phyloP scores from a whole-genome alignment of 2,329 filamentous ascomycete species.

The Penicillium sp. region DNA sequence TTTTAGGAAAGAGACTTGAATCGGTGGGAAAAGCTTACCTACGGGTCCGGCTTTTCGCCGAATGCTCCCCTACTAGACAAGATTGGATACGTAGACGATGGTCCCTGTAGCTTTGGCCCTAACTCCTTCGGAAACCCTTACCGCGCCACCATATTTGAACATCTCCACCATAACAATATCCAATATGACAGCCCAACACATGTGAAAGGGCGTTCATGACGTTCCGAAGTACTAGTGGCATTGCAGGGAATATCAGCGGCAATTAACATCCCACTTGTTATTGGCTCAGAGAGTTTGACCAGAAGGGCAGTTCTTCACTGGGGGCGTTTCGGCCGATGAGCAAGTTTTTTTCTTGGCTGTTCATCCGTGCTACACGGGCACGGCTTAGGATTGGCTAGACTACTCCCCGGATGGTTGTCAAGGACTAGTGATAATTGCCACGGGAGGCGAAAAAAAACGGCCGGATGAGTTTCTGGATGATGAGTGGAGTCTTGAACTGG shows the following conservation, averaged over 20 bases:
- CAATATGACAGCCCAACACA: slow-evolving; percentile 17
- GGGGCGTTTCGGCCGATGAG: slow-evolving; percentile 15
- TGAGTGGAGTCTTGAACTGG: slow-evolving; percentile 5
- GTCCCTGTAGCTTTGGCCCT: not conserved
- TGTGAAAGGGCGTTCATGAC: slow-evolving; percentile 22
- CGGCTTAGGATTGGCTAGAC: slow-evolving; percentile 14
- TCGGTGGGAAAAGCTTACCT: slow-evolving; percentile 14
- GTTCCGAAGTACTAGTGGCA: slow-evolving; percentile 14
- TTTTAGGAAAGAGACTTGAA: slow-evolving; percentile 19
- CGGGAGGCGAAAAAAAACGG: not conserved
- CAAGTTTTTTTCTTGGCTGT: slow-evolving; percentile 13
- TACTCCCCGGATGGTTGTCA: slow-evolving; percentile 13
- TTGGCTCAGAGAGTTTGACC: slow-evolving; percentile 11
- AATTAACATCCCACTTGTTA: not conserved
- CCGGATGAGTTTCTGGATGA: not conserved
- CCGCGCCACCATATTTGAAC: slow-evolving; percentile 13
- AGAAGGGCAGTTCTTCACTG: slow-evolving; percentile 19
- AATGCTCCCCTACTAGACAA: not conserved
- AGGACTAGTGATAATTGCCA: slow-evolving; percentile 8
- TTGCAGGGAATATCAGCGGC: slow-evolving; percentile 1
- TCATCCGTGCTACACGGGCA: slow-evolving; percentile 16
- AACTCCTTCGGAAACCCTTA: slow-evolving; percentile 5
- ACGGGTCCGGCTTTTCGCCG: not conserved
- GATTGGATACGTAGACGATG: not conserved
- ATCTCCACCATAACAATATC: slow-evolving; percentile 8